Percentiles rank a stretch among this genome's conserved stretches.
These are phyloP conservation scores for Thamnidium elegans DNA, from an alignment of 192 early-diverging fungal genomes.

Conservation along the genomic window DNA sequence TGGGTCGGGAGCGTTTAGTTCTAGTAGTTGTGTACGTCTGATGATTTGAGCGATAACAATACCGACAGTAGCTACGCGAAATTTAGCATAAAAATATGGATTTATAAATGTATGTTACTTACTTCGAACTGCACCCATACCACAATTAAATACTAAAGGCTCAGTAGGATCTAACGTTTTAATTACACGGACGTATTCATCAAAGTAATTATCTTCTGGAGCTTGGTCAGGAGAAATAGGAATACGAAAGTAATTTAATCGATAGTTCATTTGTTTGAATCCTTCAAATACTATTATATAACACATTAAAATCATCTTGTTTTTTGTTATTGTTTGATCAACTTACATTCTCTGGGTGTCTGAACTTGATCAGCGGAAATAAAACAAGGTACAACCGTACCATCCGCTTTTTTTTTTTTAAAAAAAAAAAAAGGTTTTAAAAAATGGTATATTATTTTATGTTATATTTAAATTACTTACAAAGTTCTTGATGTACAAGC, in stretches of 20 bases:
- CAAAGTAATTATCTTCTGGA: constrained; percentile 58
- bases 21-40: constrained; percentile 50
- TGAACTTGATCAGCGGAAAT: constrained; percentile 53
- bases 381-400: constrained; percentile 54
- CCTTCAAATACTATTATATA: constrained; percentile 42
- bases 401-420: constrained; percentile 31
- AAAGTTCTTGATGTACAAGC: constrained; percentile 60
- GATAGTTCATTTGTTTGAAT: constrained; percentile 44
- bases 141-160: constrained; percentile 62
- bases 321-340: neutral
- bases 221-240: constrained; percentile 59
- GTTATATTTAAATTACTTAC: constrained; percentile 14
- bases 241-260: constrained; percentile 55
- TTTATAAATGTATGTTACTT: constrained; percentile 1
- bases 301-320: neutral
- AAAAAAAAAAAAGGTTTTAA: neutral
- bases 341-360: constrained; percentile 50
- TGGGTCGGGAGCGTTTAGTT: constrained; percentile 35
- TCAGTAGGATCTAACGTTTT: constrained; percentile 34
- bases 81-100: neutral
- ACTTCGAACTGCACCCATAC: constrained; percentile 62
- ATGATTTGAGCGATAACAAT: constrained; percentile 58
- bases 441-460: neutral
- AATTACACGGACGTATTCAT: constrained; percentile 57
- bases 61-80: constrained; percentile 50